Conservation (phyloP, 805 yeast genomes). For the Nadsonia fulvescens region DNA sequence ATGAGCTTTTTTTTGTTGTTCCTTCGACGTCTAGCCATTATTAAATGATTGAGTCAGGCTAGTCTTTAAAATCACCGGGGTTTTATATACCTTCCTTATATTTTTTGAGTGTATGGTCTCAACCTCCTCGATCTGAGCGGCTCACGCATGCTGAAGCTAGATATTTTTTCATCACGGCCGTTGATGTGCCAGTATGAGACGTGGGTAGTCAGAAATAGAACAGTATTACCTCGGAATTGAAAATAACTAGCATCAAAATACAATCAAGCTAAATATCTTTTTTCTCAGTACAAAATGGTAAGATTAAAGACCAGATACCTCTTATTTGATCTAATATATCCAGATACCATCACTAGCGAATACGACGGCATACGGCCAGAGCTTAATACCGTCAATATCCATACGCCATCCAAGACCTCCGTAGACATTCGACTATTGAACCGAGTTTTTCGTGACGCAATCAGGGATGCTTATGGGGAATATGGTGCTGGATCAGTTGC, state of each 20-base stretch:
- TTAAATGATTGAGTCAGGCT: no score
- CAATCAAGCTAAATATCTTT: no score
- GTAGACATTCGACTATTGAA: conserved; percentile 33
- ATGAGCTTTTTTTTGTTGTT: no score
- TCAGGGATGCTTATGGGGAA: conserved; percentile 62
- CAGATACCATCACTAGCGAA: conserved; percentile 22
- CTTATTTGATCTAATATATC: conserved; percentile 61
- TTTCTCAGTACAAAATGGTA: conserved; percentile 44
- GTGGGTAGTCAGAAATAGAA: not conserved
- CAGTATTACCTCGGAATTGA: conserved; percentile 1
- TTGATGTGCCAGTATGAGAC: not conserved
- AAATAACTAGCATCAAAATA: not conserved
- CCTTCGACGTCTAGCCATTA: no score
- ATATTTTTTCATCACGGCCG: no score
- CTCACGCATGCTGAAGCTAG: not conserved
- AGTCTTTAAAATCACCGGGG: no score
- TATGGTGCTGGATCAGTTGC: conserved; percentile 51
- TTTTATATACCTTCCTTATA: no score
- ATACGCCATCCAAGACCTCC: conserved; percentile 12
- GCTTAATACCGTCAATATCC: conserved; percentile 6
- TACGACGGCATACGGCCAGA: conserved; percentile 1
- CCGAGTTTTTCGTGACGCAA: conserved; percentile 32
- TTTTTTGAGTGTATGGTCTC: not conserved
- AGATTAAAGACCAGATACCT: conserved; percentile 74
- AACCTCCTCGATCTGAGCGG: conserved; percentile 1